Evolutionary conservation across 2,329 filamentous ascomycete genomes (phyloP), one percentile per base, ranked within the genome.

Genomic region (Emydomyces testavorans): DNA sequence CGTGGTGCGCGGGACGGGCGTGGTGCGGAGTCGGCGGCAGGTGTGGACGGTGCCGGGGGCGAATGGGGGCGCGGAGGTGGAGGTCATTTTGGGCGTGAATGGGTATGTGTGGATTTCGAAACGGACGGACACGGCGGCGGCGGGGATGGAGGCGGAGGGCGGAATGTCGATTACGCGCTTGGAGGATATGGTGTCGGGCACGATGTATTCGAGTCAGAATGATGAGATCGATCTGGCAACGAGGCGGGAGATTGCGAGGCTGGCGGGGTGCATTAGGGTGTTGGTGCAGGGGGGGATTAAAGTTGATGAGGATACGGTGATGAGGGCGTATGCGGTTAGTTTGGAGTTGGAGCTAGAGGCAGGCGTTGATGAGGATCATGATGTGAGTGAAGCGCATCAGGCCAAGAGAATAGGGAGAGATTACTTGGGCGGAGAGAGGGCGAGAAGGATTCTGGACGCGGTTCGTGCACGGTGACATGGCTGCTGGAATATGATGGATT

Each of bases 81-180:
- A 95, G 61, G 79, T 96, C 6, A 77, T 94, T 45, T 73, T 98
- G 1, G 92, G 92, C 2, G 92, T 98, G 32, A 98, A 98, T 60
- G 92, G 92, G 1, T 96, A 93, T 63, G 88, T 96, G 50, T 98
- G 87, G 84, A 89, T 96, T 60, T 82, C 82, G 65, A 89, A 86
- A 69, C 87, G 94, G 58, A 80, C 85, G 55, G 62, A 62, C 15
- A 65, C 59, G 2, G 65, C 75, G 36, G 68, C 71, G n/a, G 64
- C 62, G 6, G 70, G 70, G 47, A 73, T 71, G 61, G 46, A 49
- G 24, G 42, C 31, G 31, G 41, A 36, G 24, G 43, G 34, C 16
- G 44, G 39, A 4, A 79, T 71, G 7, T 74, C 75, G 2, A 85
- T 95, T 59, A 94, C 87, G 46, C 78, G 85, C 55, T 76, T 95